These are phyloP conservation scores for Artemisia argyi DNA, from an alignment of 129 eudicot genomes.

Conservation along the genomic window DNA sequence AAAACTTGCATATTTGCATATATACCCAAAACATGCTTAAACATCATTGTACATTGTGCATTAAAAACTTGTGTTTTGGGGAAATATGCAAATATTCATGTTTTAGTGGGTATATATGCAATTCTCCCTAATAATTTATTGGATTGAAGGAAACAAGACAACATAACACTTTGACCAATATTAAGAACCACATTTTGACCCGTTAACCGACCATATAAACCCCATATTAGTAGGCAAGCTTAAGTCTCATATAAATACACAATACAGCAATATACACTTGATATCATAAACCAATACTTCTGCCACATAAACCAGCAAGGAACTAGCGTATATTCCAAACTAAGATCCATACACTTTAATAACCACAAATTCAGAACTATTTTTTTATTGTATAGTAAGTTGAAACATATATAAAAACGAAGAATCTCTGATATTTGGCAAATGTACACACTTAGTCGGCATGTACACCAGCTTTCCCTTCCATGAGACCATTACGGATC, in stretches of 20 bases:
- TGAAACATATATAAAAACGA: not conserved
- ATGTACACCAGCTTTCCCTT: slow-evolving; percentile 45
- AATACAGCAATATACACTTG: not conserved
- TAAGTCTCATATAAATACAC: not conserved
- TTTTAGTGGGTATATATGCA: too few relatives aligned
- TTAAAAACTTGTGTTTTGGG: too few relatives aligned
- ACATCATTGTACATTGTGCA: too few relatives aligned
- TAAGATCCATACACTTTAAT: not conserved
- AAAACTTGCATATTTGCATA: too few relatives aligned
- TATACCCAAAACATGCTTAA: too few relatives aligned
- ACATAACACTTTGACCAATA: not conserved
- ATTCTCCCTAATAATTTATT: too few relatives aligned
- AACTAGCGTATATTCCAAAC: not conserved
- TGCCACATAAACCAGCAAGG: not conserved
- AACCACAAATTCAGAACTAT: slow-evolving; percentile 6
- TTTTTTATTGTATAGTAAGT: slow-evolving; percentile 15
- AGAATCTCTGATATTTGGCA: not conserved
- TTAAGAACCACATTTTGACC: not conserved
- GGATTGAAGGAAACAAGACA: too few relatives aligned
- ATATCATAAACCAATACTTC: not conserved
- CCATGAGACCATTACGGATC: slow-evolving; percentile 93
- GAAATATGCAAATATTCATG: too few relatives aligned
- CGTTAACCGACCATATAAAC: too few relatives aligned
- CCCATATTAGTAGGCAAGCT: too few relatives aligned
- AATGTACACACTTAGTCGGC: not conserved